Conservation (phyloP, 169 alveolate species). For the Plasmodium vivax region DNA sequence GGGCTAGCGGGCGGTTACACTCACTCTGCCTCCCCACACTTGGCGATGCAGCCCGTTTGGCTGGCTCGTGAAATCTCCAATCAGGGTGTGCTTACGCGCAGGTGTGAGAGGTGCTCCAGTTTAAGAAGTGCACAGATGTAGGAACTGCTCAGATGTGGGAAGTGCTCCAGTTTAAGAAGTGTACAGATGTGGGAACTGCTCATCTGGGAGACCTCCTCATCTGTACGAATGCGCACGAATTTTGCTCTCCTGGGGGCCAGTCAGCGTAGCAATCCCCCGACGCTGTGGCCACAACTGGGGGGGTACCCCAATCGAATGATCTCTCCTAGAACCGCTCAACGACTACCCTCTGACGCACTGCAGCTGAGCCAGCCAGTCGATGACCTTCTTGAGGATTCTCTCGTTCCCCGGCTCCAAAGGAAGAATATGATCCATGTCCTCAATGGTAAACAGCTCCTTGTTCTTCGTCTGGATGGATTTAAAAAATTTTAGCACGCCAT, state of each 20-base stretch:
- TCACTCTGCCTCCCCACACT: background rate
- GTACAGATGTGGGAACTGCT: too few species aligned
- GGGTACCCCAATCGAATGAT: background rate
- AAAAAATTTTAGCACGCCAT: background rate
- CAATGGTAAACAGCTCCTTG: background rate
- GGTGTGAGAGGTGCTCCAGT: too few species aligned
- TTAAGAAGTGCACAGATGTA: too few species aligned
- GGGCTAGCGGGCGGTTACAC: background rate
- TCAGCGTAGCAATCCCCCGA: background rate
- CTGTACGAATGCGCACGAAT: too few species aligned
- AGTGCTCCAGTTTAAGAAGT: too few species aligned
- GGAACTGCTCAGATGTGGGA: too few species aligned
- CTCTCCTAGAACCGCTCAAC: background rate
- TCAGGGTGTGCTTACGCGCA: background rate
- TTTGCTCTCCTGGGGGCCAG: background rate
- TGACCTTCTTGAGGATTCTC: background rate
- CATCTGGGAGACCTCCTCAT: too few species aligned
- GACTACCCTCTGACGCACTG: background rate
- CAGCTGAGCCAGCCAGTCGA: conserved; percentile 2
- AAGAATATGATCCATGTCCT: conserved; percentile 29
- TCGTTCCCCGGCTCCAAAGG: conserved; percentile 34
- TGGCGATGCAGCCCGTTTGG: background rate
- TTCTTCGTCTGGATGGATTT: background rate
- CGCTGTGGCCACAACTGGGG: background rate
- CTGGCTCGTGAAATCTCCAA: background rate